Evolutionary conservation across 1,139 yeast genomes (phyloP).

Genomic region (Taiozyma sp.): DNA sequence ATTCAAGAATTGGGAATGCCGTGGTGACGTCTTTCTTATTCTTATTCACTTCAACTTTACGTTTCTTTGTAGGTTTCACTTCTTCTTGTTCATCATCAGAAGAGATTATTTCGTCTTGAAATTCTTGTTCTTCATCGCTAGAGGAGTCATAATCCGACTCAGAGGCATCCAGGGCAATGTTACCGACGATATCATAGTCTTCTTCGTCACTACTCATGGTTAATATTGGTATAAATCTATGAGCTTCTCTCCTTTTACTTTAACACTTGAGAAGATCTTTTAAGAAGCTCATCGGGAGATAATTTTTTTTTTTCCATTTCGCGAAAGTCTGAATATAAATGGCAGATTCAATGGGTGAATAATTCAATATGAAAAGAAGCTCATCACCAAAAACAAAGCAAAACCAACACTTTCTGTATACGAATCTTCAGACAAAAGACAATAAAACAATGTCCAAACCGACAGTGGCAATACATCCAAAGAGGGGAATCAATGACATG

Average conservation of each 20-base stretch:
- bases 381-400: no score
- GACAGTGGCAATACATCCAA: background rate
- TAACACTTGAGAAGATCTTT: no score
- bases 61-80: slow-evolving; percentile 23
- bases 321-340: no score
- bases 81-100: slow-evolving; percentile 34
- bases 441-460: background rate
- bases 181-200: slow-evolving; percentile 61
- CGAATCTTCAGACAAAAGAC: no score
- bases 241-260: no score
- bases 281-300: no score
- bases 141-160: slow-evolving; percentile 21
- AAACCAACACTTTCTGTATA: no score
- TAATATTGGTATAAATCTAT: background rate
- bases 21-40: slow-evolving; percentile 2
- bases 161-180: slow-evolving; percentile 45
- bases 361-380: no score
- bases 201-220: slow-evolving; percentile 41
- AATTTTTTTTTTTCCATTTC: no score
- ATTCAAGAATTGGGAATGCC: slow-evolving; percentile 60
- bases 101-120: slow-evolving; percentile 55
- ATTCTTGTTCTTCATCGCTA: slow-evolving; percentile 33
- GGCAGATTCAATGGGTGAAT: no score
- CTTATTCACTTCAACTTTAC: slow-evolving; percentile 22
- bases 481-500: background rate